Base-by-base conservation (phyloP, 2,329 filamentous ascomycete species). In the Tolypocladium nubicola region DNA sequence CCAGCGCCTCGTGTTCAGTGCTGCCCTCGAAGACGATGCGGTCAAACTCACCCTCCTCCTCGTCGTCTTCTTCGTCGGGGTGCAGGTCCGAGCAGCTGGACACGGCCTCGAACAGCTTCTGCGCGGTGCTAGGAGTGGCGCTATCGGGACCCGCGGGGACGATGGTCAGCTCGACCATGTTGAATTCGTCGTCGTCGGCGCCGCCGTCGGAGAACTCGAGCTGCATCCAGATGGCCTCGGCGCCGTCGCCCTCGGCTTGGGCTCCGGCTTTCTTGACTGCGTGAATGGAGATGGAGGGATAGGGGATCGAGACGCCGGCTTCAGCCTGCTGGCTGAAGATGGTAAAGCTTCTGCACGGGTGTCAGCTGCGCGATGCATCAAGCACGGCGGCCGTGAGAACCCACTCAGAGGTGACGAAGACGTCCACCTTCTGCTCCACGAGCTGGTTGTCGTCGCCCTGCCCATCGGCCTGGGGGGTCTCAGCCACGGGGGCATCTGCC, bases 31-130 rank as follows among this genome's bases (percentile, higher is more conserved):
- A 83, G 4, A 85, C 70, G 40, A 85, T 82, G 30, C 78, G 72
- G 57, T 79, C 79, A 43, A 76, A 75, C 7, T 78, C 74, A 8
- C 80, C 80, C 1, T 79, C 81, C 0, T 82, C 82, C 1, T 82
- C 83, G 0, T 79, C 80, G 10, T 79, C 82, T 3, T 78, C 74
- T n/a, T 76, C 75, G 63, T 91, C 88, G 0, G 88, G 88, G 66
- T 92, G 85, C 16, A 92, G 74, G 65, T 92, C 87, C 4, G 88
- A 88, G 72, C 89, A 92, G 26, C 79, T 80, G 1, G 87, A 85
- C 60, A 92, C 83, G 41, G 89, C 88, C 21, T 81, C 79, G 72
- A 85, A 92, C 38, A 90, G 76, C 56, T 78, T 59, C 62, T 64
- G 66, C 60, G 66, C 61, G 50, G 60, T 37, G 56, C 63, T 65